Evolutionary conservation across 768 basidiomycete genomes (phyloP), one percentile per base, ranked within the genome.

Genomic region (Auriscalpium microsporum): DNA sequence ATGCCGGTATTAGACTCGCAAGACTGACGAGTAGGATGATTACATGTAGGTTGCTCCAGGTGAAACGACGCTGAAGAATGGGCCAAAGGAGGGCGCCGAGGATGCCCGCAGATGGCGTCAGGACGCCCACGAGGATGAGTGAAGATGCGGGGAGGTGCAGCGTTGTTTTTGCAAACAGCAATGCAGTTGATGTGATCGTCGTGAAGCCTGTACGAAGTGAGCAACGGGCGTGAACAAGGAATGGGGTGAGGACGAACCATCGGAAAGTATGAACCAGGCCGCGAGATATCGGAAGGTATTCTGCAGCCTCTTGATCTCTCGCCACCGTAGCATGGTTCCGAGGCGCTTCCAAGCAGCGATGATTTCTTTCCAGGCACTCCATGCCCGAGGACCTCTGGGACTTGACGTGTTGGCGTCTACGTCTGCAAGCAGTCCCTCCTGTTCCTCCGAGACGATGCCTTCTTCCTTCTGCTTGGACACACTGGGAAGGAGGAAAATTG

Each of bases 201-300:
- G 94, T 90, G 70, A 94, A 94, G 2, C 86, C 90, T 91, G 40
- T 8, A 34, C 4, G 13, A n/a, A 23, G 13, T n/a, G 9, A 48
- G 54, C 47, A 38, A 45, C 11, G n/a, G 33, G 9, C 17, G 14
- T 5, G 6, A 40, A 42, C 45, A 40, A n/a, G 40, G 45, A 28
- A 33, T 6, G 16, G 14, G 10, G 4, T 36, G 4, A 1, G 10
- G 34, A 69, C 79, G 45, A 52, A 89, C 92, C 90, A 63, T 98
- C 94, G 1, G 89, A 91, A 21, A 98, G 80, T 11, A 98, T 77
- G 67, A 96, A 94, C 94, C 94, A 97, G 0, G 95, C 92, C 6
- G 84, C 80, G 45, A 97, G 83, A 63, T 91, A 97, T 61, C 79
- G 79, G 75, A 94, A 98, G 1, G 94, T 93, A 64, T 92, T 86